Percentiles rank a stretch among this genome's conserved stretches.
Evolutionary conservation across 768 basidiomycete species (phyloP).

Genomic region (Macrolepiota fuliginosa): DNA sequence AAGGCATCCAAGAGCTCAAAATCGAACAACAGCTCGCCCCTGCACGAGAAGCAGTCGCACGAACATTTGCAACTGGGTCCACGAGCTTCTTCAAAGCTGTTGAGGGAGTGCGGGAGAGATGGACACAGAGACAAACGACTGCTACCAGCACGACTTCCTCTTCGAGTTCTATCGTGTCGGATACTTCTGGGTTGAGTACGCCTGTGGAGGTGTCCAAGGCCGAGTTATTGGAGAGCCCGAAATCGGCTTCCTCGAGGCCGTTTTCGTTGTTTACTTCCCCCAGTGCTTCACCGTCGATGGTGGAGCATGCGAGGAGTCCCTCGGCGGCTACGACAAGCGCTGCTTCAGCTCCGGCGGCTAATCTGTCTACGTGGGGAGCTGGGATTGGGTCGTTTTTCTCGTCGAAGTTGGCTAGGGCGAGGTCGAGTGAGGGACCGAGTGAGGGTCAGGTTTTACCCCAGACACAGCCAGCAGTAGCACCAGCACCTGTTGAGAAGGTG

Average conservation of each 20-base stretch:
- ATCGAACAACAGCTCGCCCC: constrained; percentile 93
- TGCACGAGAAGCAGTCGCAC: constrained; percentile 83
- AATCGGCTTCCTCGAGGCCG: constrained; percentile 9
- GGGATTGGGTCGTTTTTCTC: constrained; percentile 33
- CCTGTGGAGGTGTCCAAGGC: constrained; percentile 38
- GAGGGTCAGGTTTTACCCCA: too few relatives aligned
- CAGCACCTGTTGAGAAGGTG: not conserved
- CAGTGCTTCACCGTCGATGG: not conserved
- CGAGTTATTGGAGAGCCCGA: constrained; percentile 21
- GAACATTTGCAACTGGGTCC: constrained; percentile 72
- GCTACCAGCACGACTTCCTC: constrained; percentile 19
- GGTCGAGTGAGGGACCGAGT: not conserved
- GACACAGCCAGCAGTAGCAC: not conserved
- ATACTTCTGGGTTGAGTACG: constrained; percentile 32
- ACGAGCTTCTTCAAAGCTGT: constrained; percentile 86
- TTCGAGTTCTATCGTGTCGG: constrained; percentile 19
- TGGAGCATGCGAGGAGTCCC: constrained; percentile 4
- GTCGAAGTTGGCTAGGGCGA: constrained; percentile 16
- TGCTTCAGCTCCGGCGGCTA: constrained; percentile 2
- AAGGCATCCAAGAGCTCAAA: constrained; percentile 93
- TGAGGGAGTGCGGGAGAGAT: constrained; percentile 81
- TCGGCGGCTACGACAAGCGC: constrained; percentile 20
- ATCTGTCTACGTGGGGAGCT: constrained; percentile 28
- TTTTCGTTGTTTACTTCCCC: constrained; percentile 19
- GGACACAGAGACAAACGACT: constrained; percentile 37